Evolutionary conservation across 169 alveolate species (phyloP), one percentile per base, ranked within the genome.

Genomic region (Cryptosporidium ubiquitum): DNA sequence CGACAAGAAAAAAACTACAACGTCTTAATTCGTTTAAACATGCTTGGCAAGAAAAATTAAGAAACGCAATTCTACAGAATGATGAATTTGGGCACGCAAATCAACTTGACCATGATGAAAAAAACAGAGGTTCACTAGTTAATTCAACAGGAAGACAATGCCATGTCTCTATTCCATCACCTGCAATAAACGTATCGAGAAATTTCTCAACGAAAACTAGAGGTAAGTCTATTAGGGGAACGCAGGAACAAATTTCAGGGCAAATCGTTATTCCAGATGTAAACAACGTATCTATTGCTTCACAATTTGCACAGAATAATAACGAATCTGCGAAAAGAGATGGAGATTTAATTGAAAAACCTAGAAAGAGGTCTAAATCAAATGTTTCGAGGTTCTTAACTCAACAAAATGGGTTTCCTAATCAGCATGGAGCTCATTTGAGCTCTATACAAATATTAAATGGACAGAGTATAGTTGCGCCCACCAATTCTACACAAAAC

Each of bases 41-140:
- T 79, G 74, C 74, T 57, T 79, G 89, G 89, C 89, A 79, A 40
- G 89, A 79, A 39, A 79, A 79, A 37, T 26, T 79, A 37, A 58
- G 89, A 37, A 79, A 35, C 6, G 85, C 85, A 29, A 60, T 64
- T 20, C n/a, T 66, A 26, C 89, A 79, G 26, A 61, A 20, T 35
- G 89, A 79, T 64, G 89, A 79, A 39, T 49, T 37, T 18, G 70
- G 57, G 29, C 55, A n/a, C 7, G 37, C 57, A 18, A n/a, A 18
- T 20, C 70, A 61, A 29, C 31, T 42, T 6, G 89, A 79, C 0
- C 40, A 40, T 2, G 89, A 79, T 44, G 89, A 79, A 39, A 79
- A 58, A 57, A 69, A 20, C 6, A 79, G 66, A 42, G 61, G 31
- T 20, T 47, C 29, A 3, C 39, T 69, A 12, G 26, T 42, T 2